Conservation (phyloP, 139 green algal species). For the Parachlorella kessleri region DNA sequence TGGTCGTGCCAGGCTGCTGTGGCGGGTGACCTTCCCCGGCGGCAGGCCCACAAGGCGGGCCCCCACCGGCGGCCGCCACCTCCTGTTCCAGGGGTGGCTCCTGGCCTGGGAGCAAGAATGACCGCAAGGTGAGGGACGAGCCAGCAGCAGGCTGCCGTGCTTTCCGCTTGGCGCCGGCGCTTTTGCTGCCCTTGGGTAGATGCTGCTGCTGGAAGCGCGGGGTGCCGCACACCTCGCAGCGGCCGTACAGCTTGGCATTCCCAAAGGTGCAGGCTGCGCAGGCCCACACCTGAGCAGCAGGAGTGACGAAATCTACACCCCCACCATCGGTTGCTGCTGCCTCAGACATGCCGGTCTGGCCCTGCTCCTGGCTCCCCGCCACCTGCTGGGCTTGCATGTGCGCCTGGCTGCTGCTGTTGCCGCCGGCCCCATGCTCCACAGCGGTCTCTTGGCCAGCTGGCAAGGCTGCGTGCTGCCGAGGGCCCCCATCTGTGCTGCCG, state of each 20-base stretch:
- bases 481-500: neutral
- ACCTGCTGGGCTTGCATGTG: neutral
- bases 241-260: neutral
- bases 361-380: neutral
- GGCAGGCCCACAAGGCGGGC: neutral
- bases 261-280: slow-evolving; percentile 29
- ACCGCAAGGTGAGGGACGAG: no score
- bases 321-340: neutral
- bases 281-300: neutral
- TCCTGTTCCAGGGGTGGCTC: neutral
- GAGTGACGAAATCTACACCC: no score
- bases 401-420: neutral
- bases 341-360: no score
- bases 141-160: no score
- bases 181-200: neutral
- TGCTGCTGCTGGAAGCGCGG: neutral
- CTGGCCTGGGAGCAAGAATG: no score
- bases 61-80: no score
- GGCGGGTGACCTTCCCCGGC: no score
- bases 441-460: neutral
- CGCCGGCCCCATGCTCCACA: neutral
- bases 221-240: slow-evolving; percentile 30
- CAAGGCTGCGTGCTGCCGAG: neutral
- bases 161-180: neutral
- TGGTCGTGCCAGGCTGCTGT: no score